Evolutionary conservation across 1,139 yeast genomes (phyloP), one percentile per base, ranked within the genome.

Genomic region (Taphrina flavorubra): DNA sequence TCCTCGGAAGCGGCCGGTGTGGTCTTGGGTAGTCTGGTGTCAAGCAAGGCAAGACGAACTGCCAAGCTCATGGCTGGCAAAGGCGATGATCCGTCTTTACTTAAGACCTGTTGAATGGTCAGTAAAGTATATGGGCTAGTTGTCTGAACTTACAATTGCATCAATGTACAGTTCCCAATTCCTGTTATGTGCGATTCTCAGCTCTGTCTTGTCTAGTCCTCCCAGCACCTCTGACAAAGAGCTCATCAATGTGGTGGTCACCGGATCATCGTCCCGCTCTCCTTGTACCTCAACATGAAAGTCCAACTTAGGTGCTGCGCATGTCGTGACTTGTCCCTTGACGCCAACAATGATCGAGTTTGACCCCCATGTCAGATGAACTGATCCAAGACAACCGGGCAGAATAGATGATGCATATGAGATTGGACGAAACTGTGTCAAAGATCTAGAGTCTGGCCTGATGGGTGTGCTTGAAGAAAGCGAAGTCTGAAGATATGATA

Each of bases 41-140:
- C 67, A n/a, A 63, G 67, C 61, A 63, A 14, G 8, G 67, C 67
- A n/a, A 63, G 47, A n/a, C 67, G 58, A 2, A 63, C 61, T 5
- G 67, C 67, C 34, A 56, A 31, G 16, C 55, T 57, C 59, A 56
- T 53, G 20, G 67, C 67, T n/a, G 67, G 67, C 13, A 57, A 20
- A 36, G 59, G 61, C 46, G 51, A 55, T 36, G 61, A 53, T 18
- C 67, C 56, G 37, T 63, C 67, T 11, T 55, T 46, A n/a, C 47
- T 53, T 55, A 63, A 36, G 4, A 63, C 39, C 61, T 63, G 34
- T 36, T 8, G 2, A 3, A 7, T 7, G 13, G 36, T 49, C 7
- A 49, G 55, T 31, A 18, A 6, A 49, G 55, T 20, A 37, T 14
- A 6, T 11, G 13, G 2, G 10, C 16, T 1, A n/a, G 20, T 53